These are phyloP conservation scores for Perkinsus marinus DNA, from an alignment of 169 alveolate species.

Conservation along the genomic window DNA sequence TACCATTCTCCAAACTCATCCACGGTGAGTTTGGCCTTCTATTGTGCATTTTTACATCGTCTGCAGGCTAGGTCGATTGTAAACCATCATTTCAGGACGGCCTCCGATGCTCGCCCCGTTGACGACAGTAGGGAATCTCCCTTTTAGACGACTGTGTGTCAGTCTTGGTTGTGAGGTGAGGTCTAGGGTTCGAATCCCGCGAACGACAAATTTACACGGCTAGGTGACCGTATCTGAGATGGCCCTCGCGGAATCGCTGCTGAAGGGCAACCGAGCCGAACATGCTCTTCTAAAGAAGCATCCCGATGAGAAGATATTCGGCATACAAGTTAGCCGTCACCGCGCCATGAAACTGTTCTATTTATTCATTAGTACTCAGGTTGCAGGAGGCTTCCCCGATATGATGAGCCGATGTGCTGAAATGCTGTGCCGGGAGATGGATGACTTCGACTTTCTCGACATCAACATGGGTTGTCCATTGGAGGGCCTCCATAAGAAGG, in stretches of 20 bases:
- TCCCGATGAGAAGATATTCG: slow-evolving; percentile 51
- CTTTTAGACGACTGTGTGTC: slow-evolving; percentile 42
- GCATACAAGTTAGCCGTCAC: slow-evolving; percentile 54
- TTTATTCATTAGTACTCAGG: slow-evolving; percentile 22
- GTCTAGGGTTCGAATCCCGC: no score
- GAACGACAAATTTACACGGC: no score
- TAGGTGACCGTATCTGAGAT: slow-evolving; percentile 45
- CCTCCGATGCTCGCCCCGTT: slow-evolving; percentile 33
- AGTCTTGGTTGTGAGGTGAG: slow-evolving; percentile 31
- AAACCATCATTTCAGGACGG: no score
- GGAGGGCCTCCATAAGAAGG: slow-evolving; percentile 40
- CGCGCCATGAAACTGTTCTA: slow-evolving; percentile 26
- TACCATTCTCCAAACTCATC: no score
- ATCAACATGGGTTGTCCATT: slow-evolving; percentile 64
- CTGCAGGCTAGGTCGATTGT: no score
- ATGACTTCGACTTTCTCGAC: slow-evolving; percentile 42
- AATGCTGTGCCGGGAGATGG: no score
- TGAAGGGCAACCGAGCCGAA: slow-evolving; percentile 50
- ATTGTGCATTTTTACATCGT: no score
- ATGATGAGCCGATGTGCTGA: slow-evolving; percentile 11
- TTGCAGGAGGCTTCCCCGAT: slow-evolving; percentile 34
- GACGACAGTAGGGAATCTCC: slow-evolving; percentile 50
- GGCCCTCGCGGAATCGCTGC: slow-evolving; percentile 49
- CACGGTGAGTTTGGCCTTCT: no score
- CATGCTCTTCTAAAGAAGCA: slow-evolving; percentile 44